phyloP scores from a whole-genome alignment of 2,329 filamentous ascomycete genomes.

The Penicillium glabrum region DNA sequence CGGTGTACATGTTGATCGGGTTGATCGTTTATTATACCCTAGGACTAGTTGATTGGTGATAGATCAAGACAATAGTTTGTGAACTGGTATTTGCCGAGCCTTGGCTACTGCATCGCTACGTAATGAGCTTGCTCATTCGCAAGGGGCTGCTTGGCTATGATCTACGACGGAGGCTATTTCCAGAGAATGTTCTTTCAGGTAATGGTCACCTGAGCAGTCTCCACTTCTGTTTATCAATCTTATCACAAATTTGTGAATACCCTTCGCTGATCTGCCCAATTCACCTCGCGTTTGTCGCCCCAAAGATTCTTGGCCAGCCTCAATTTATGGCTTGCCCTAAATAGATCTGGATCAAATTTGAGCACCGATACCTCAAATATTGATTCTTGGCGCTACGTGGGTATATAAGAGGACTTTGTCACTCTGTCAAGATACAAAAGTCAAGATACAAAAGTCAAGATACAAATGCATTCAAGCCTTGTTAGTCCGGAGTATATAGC shows the following conservation, averaged over 20 bases:
- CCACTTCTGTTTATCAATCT: neutral
- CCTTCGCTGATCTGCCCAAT: neutral
- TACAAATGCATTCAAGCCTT: too few species aligned
- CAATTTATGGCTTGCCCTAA: neutral
- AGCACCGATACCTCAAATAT: too few species aligned
- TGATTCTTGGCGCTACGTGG: too few species aligned
- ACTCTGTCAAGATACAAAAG: too few species aligned
- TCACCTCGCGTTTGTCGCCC: neutral
- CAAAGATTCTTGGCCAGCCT: neutral
- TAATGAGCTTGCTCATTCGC: neutral
- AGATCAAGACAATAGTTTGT: conserved; percentile 1
- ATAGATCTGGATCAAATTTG: neutral
- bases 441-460: too few species aligned
- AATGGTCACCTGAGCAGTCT: neutral
- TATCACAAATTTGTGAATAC: neutral
- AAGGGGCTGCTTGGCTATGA: neutral
- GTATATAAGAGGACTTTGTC: too few species aligned
- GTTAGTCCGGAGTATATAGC: too few species aligned
- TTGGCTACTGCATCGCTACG: neutral
- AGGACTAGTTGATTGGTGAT: neutral
- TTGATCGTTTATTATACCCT: neutral
- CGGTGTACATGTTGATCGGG: neutral
- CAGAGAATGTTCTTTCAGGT: neutral
- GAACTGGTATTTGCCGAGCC: conserved; percentile 1
- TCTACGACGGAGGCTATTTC: neutral